Percentiles rank a stretch among this genome's conserved stretches.
Evolutionary conservation across 257 asterid genomes (phyloP).

Genomic region (Ocimum tenuiflorum): DNA sequence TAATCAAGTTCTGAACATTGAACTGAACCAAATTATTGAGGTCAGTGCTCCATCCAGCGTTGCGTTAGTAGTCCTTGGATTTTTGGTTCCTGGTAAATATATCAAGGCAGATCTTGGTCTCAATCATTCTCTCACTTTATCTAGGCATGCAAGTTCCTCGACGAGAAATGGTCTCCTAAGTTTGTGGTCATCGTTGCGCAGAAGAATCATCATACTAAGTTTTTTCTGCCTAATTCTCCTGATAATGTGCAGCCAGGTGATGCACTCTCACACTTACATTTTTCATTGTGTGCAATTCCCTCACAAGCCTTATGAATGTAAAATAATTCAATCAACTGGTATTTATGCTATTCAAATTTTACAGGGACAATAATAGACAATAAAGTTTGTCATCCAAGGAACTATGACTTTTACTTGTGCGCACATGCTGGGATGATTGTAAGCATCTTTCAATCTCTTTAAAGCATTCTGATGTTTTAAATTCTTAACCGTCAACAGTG

Average conservation of each 20-base stretch:
- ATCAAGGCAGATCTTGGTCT: neutral
- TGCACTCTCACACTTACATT: neutral
- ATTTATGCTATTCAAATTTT: conserved; percentile 14
- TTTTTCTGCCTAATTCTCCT: conserved; percentile 69
- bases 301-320: no score
- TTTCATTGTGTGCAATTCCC: neutral
- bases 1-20: conserved; percentile 75
- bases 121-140: neutral
- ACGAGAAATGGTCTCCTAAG: conserved; percentile 73
- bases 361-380: conserved; percentile 85
- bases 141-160: conserved; percentile 80
- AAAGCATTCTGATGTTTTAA: neutral
- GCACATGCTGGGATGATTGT: conserved; percentile 97
- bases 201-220: conserved; percentile 87
- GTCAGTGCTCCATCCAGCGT: conserved; percentile 27
- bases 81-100: neutral
- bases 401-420: conserved; percentile 82
- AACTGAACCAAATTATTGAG: conserved; percentile 77
- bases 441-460: conserved; percentile 19
- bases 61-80: neutral
- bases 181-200: conserved; percentile 81
- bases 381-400: conserved; percentile 77
- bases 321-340: neutral
- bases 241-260: conserved; percentile 90
- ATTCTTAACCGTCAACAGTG: neutral